Evolutionary conservation across 352 stramenopile species (phyloP).

Genomic region (Phytophthora cajani): DNA sequence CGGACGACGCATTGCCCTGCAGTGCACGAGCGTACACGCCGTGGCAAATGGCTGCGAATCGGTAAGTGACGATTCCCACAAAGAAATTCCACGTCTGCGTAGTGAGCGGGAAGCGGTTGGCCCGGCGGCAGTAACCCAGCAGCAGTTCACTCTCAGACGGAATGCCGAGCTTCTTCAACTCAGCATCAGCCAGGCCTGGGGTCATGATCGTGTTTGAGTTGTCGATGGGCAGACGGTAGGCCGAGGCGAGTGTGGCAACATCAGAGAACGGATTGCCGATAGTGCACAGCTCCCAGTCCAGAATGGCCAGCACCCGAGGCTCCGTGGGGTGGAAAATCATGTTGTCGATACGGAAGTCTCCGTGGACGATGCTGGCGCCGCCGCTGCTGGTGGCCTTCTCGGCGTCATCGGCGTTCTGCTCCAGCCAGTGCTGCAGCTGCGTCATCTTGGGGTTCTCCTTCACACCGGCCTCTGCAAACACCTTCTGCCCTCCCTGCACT

Average conservation of each 20-base stretch:
- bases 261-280: slow-evolving; percentile 87
- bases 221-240: slow-evolving; percentile 55
- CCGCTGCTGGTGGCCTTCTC: slow-evolving; percentile 47
- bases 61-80: slow-evolving; percentile 73
- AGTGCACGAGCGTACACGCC: slow-evolving; percentile 80
- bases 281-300: slow-evolving; percentile 91
- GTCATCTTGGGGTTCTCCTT: slow-evolving; percentile 64
- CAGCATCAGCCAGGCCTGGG: slow-evolving; percentile 50
- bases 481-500: slow-evolving; percentile 53
- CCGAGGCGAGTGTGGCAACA: slow-evolving; percentile 70
- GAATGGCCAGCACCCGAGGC: slow-evolving; percentile 78
- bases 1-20: slow-evolving; percentile 82
- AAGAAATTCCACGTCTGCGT: slow-evolving; percentile 80
- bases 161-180: slow-evolving; percentile 67
- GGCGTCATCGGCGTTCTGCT: slow-evolving; percentile 51
- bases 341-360: slow-evolving; percentile 91
- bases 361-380: slow-evolving; percentile 72
- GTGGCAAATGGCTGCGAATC: slow-evolving; percentile 82
- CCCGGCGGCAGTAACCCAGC: slow-evolving; percentile 64
- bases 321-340: slow-evolving; percentile 88
- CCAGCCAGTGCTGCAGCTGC: slow-evolving; percentile 66
- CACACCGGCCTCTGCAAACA: slow-evolving; percentile 59
- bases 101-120: slow-evolving; percentile 56
- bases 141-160: slow-evolving; percentile 67
- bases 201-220: slow-evolving; percentile 60